Conservation (phyloP, 208 protist genomes). For the Trypanosoma lewisi region DNA sequence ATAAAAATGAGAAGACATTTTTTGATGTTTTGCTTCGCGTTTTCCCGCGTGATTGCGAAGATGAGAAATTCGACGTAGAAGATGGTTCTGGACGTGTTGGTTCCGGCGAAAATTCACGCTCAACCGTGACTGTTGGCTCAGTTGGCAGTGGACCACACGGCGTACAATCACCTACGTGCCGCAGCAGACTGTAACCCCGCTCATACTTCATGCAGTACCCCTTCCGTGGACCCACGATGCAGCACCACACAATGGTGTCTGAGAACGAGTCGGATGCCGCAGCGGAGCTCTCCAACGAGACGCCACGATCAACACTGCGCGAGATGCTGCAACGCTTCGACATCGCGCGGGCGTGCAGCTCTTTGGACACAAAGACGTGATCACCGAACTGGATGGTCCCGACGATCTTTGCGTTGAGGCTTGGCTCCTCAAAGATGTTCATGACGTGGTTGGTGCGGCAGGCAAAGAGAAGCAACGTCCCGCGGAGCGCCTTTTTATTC, state of each 20-base stretch:
- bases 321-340: background rate
- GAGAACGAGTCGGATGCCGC: background rate
- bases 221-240: slow-evolving; percentile 8
- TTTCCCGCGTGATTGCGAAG: background rate
- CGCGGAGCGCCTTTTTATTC: slow-evolving; percentile 10
- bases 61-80: background rate
- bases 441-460: slow-evolving; percentile 19
- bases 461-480: slow-evolving; percentile 31
- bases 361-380: slow-evolving; percentile 14
- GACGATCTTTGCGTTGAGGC: slow-evolving; percentile 11
- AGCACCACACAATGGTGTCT: slow-evolving; percentile 5
- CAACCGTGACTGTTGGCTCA: background rate
- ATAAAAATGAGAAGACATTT: slow-evolving; percentile 6
- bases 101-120: background rate
- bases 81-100: background rate
- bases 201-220: slow-evolving; percentile 24
- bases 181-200: slow-evolving; percentile 7
- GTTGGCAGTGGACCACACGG: slow-evolving; percentile 3
- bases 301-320: background rate
- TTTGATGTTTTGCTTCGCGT: background rate
- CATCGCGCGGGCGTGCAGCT: background rate
- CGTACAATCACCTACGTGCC: slow-evolving; percentile 15
- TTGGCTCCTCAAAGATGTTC: slow-evolving; percentile 27
- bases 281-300: background rate
- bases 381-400: slow-evolving; percentile 15